phyloP scores from a whole-genome alignment of 129 eudicot species.

The Chrysanthemum seticuspe region DNA sequence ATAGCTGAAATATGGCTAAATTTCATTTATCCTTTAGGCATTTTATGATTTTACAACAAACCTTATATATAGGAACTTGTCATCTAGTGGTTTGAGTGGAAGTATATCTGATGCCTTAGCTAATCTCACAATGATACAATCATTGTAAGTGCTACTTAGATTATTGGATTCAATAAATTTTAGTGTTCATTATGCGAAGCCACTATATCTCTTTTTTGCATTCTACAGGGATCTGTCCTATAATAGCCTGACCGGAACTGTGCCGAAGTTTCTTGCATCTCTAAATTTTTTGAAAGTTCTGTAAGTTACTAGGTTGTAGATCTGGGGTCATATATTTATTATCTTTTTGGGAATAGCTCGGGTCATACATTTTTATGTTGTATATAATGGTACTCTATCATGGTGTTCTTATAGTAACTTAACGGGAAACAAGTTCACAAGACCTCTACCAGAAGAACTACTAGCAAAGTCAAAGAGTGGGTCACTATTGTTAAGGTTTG shows the following conservation, averaged over 20 bases:
- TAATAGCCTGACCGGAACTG: constrained; percentile 27
- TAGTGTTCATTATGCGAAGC: too few species aligned
- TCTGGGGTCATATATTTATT: neutral
- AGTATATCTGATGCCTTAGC: too few species aligned
- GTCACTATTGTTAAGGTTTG: constrained; percentile 21
- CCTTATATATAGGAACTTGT: too few species aligned
- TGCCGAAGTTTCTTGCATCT: constrained; percentile 27
- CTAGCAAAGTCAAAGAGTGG: constrained; percentile 25
- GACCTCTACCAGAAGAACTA: constrained; percentile 33
- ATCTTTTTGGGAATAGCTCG: too few species aligned
- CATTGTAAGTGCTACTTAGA: too few species aligned
- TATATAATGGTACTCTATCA: neutral
- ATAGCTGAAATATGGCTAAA: too few species aligned
- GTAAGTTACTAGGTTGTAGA: constrained; percentile 23
- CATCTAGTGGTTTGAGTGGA: too few species aligned
- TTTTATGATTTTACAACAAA: too few species aligned
- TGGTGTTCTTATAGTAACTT: constrained; percentile 15
- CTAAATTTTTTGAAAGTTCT: constrained; percentile 5
- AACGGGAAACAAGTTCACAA: constrained; percentile 29
- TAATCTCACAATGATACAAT: too few species aligned
- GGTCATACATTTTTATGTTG: too few species aligned
- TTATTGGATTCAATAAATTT: too few species aligned
- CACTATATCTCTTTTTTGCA: neutral
- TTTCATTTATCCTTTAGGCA: too few species aligned
- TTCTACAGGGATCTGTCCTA: constrained; percentile 36